Evolutionary conservation across 306 rosid genomes (phyloP), one percentile per base, ranked within the genome.

Genomic region (Prunus padus): DNA sequence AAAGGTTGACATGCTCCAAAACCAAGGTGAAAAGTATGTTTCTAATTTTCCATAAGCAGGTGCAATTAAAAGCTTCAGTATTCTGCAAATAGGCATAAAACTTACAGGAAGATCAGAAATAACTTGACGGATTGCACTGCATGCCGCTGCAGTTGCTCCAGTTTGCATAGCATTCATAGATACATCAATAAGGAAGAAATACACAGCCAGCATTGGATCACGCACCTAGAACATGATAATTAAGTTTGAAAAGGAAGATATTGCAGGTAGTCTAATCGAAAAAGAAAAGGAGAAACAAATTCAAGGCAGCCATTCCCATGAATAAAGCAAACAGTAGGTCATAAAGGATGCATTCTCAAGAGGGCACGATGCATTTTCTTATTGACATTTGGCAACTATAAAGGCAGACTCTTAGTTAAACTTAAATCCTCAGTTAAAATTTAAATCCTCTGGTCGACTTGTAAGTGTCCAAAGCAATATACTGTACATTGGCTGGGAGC

Each of bases 71-170:
- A 23, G 13, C 45, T 8, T 56, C 52, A 4, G 16, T 23, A 60
- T 42, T 55, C 44, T 61, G 60, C 67, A 70, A 28, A 65, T n/a
- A 76, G 71, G 62, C 19, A 70, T 22, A 72, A 28, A 75, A 84
- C 98, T 95, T 89, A 95, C 98, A 77, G 97, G 97, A 81, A 95
- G 89, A 81, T 95, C 98, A 11, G 85, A 40, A 79, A 95, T 90
- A 78, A 95, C 96, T 95, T 92, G 97, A 86, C 64, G 82, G 73
- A 95, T 92, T 77, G 96, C 96, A 87, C 92, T 88, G 93, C 98
- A 95, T 69, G 98, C 98, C 49, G 98, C 97, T 72, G 98, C 98
- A 66, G 98, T 82, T 71, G 97, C 98, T 81, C 98, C 98, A 84
- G 96, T 95, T 87, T 95, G 96, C 66, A 95, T 82, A 49, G 98